Base-by-base conservation (phyloP, 176 grass and related monocot genomes). In the Aegilops sharonensis region DNA sequence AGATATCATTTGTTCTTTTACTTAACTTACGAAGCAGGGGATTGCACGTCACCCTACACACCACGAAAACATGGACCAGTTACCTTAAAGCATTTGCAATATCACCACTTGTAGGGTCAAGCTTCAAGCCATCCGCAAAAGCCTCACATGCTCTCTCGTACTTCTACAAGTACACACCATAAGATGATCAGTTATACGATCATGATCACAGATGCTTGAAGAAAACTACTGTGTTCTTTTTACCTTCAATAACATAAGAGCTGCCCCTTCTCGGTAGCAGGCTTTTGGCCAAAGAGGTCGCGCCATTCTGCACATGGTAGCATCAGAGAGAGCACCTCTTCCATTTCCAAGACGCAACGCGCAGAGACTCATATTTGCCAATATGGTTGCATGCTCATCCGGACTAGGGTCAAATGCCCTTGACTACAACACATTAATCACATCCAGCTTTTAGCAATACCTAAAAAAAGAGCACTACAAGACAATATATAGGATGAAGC, bases 161-260 rank as follows among this genome's bases (percentile, higher is more conserved):
- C 27, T 75, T 45, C 72, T 75, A 48, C 47, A 7, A 48, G 42
- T 18, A 75, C 13, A 45, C 23, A 18, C 7, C 72, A 50, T 43
- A 14, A 75, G 72, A 75, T 50, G 13, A 75, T 75, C 72, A 29
- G 13, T 75, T 75, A 1, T 75, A 25, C 4, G 42, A 30, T 50
- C 13, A 14, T 74, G n/a, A 74, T 74, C 42, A 75, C 6, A 14
- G 15, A 50, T 75, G 72, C 42, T 29, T 29, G 42, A 48, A 75
- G 47, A 75, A 30, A 17, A 9, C 4, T 75, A 50, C 23, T 75
- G 12, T 43, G 42, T 30, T 29, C 42, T 48, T 75, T 48, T 75
- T 50, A 75, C 72, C 72, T 75, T 75, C 72, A 75, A 25, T 75
- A 45, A 48, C 72, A 75, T 50, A 75, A 17, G 47, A 75, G 72